These are phyloP conservation scores for Dunaliella primolecta DNA, from an alignment of 139 green algal genomes.

Conservation along the genomic window DNA sequence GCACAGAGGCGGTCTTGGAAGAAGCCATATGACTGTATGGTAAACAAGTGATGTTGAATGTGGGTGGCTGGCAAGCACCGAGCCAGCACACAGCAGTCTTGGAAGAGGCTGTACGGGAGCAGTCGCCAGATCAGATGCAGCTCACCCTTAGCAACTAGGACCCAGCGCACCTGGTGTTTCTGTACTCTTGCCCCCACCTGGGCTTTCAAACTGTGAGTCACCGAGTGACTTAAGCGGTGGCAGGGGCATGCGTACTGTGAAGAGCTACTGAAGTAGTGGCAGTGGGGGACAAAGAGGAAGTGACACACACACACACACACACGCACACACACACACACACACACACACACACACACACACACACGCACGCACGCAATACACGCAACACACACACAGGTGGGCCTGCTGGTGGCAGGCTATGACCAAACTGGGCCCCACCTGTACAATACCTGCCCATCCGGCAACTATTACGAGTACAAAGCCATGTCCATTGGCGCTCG, in stretches of 20 bases:
- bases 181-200: too few relatives aligned
- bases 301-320: neutral
- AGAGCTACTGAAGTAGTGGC: too few relatives aligned
- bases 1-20: too few relatives aligned
- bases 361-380: neutral
- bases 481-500: slow-evolving; percentile 92
- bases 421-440: slow-evolving; percentile 81
- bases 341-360: slow-evolving; percentile 34
- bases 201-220: too few relatives aligned
- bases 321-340: neutral
- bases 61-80: slow-evolving; percentile 93
- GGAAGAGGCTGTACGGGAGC: slow-evolving; percentile 87
- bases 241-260: too few relatives aligned
- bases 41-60: too few relatives aligned
- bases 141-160: too few relatives aligned
- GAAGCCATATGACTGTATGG: too few relatives aligned
- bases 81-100: slow-evolving; percentile 64
- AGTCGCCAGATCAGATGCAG: too few relatives aligned
- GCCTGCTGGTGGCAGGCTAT: slow-evolving; percentile 84
- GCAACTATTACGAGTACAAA: slow-evolving; percentile 97
- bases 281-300: too few relatives aligned
- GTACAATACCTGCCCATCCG: slow-evolving; percentile 91
- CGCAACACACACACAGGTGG: slow-evolving; percentile 86
- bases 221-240: too few relatives aligned
- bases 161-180: too few relatives aligned